Evolutionary conservation across 352 stramenopile species (phyloP).

Genomic region (Phytophthora palmivora): DNA sequence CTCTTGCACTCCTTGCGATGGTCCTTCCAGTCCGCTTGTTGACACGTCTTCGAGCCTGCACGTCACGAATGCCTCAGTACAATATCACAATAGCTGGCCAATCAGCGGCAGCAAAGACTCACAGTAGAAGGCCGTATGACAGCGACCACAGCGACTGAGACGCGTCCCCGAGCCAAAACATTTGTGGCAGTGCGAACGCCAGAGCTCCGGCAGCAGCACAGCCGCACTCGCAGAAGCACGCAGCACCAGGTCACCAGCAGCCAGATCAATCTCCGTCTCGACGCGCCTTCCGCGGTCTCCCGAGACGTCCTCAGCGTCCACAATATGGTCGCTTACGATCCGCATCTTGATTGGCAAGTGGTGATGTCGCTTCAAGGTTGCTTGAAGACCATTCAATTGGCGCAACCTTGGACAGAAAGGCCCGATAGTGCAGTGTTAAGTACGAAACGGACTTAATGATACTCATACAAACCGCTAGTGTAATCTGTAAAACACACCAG

Average conservation of each 20-base stretch:
- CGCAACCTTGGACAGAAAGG: too few relatives aligned
- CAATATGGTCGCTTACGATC: constrained; percentile 12
- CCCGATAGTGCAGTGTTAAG: not conserved
- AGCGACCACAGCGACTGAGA: constrained; percentile 68
- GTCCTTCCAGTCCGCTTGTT: constrained; percentile 72
- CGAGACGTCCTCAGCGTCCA: constrained; percentile 13
- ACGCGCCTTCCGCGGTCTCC: constrained; percentile 53
- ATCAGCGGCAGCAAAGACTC: constrained; percentile 15
- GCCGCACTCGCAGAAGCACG: constrained; percentile 35
- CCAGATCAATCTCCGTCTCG: constrained; percentile 27
- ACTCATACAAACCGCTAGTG: constrained; percentile 1
- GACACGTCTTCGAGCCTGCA: constrained; percentile 65
- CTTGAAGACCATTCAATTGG: not conserved
- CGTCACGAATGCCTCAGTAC: not conserved
- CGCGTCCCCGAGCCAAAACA: constrained; percentile 48
- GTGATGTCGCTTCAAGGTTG: constrained; percentile 22
- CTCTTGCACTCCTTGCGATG: constrained; percentile 68
- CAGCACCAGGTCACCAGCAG: constrained; percentile 45
- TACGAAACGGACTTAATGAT: constrained; percentile 22
- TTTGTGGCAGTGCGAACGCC: constrained; percentile 64
- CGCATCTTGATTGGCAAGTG: constrained; percentile 28
- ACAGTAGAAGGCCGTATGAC: constrained; percentile 72
- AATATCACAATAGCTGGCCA: not conserved
- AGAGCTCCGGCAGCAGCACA: constrained; percentile 62
- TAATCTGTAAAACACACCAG: constrained; percentile 1